A percentile compares a stretch with the other conserved stretches of the same genome.
phyloP scores from a whole-genome alignment of 345 rosid genomes.

The Eucalyptus lansdowneana region DNA sequence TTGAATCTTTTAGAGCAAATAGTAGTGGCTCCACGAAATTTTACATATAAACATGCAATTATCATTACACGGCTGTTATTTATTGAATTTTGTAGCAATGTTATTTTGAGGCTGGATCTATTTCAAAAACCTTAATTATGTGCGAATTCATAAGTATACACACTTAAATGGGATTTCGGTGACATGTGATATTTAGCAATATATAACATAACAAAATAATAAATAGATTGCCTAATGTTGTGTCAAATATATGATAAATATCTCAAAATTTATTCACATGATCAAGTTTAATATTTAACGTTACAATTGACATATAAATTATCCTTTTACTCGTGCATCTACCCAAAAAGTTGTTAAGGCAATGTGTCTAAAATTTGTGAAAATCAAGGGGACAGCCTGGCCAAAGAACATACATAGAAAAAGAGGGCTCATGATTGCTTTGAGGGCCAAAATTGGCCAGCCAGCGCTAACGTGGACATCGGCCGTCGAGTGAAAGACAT shows the following conservation, averaged over 20 bases:
- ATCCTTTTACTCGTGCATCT: neutral
- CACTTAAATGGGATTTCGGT: neutral
- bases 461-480: rapidly evolving
- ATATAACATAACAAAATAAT: neutral
- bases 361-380: neutral
- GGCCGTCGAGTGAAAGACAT: no score
- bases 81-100: neutral
- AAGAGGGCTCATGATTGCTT: neutral
- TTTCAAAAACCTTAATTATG: neutral
- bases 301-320: neutral
- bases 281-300: neutral
- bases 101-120: neutral
- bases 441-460: neutral
- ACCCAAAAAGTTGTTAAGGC: neutral
- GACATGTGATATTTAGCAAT: neutral
- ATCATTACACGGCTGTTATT: neutral
- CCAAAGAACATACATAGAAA: neutral
- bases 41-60: neutral
- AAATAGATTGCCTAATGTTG: neutral
- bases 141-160: neutral
- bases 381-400: neutral
- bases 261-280: neutral
- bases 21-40: neutral
- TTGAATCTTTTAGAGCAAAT: neutral
- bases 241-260: neutral